A percentile compares a stretch with the other conserved stretches of the same genome.
Conservation (phyloP, 768 basidiomycete genomes). For the Mycena pura region DNA sequence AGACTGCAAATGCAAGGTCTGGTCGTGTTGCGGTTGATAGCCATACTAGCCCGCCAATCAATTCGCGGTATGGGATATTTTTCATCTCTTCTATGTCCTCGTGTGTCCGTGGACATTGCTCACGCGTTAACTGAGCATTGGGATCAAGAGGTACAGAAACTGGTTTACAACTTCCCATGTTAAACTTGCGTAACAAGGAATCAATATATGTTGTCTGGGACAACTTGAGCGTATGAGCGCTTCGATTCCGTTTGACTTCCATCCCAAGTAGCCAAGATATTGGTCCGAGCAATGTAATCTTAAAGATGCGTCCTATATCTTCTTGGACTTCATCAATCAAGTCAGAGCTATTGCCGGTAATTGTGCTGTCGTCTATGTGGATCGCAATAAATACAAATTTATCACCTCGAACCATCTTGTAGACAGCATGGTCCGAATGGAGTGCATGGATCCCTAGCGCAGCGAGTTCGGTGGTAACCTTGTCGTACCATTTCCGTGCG, state of each 20-base stretch:
- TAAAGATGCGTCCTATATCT: conserved; percentile 31
- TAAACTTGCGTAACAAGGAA: neutral
- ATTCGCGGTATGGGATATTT: no score
- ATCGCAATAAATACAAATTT: conserved; percentile 5
- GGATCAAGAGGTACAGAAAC: no score
- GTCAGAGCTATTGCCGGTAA: conserved; percentile 35
- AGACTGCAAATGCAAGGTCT: no score
- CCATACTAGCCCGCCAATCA: no score
- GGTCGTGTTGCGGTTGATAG: no score
- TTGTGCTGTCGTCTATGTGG: conserved; percentile 39
- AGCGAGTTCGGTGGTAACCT: neutral
- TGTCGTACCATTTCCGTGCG: conserved; percentile 4
- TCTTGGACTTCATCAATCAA: conserved; percentile 22
- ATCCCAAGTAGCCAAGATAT: conserved; percentile 30
- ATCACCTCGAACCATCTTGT: neutral
- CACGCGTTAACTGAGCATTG: no score
- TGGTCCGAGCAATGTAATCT: conserved; percentile 29
- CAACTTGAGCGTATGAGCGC: conserved; percentile 5
- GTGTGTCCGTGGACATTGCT: no score
- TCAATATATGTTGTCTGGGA: neutral
- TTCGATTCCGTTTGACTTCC: conserved; percentile 42
- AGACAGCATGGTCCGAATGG: conserved; percentile 4
- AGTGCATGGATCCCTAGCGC: neutral
- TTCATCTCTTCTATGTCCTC: no score
- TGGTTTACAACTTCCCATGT: no score